Base-by-base conservation (phyloP, 2,329 filamentous ascomycete species). In the Trichothecium roseum region DNA sequence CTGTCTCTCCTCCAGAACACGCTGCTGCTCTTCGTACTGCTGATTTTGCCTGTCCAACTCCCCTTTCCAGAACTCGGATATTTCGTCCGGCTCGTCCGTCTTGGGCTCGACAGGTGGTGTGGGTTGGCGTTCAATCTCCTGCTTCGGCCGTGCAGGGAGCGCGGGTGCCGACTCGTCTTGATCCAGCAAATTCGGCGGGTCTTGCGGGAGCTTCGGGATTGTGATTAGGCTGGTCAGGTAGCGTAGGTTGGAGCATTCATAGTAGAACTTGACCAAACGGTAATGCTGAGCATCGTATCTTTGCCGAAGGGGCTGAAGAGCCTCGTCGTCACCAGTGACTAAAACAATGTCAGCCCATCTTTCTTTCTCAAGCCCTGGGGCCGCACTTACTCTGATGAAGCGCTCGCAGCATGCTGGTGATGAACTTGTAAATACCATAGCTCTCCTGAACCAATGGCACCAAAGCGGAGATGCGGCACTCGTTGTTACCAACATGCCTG, bases 401-500 rank as follows among this genome's bases (percentile, higher is more conserved):
- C 13, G 91, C 91, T 37, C 91, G 78, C 42, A 98, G 64, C 91
- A 98, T 98, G 81, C 91, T 98, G 0, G 91, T 98, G 45, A 95
- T 88, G 57, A 98, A 98, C 62, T 96, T 96, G 70, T 98, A 98
- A 48, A 98, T 96, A 32, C 91, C 91, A 60, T 96, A 98, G 56
- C 87, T 96, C 66, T 98, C 91, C 56, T 94, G 86, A 3, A 98
- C 91, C 30, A 98, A 66, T 3, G 88, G 86, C 16, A 96, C 88
- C 36, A 98, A 64, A 2, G 91, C 85, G 12, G 89, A 93, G 51
- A 98, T 98, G 42, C 89, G 76, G 59, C 89, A 96, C 59, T 98
- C 91, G 52, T 96, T 98, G 63, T 94, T 94, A 32, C 83, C 80
- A 18, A 88, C 84, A 45, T 80, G 78, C 40, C 88, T 80, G 63